A percentile compares a stretch with the other conserved stretches of the same genome.
phyloP scores from a whole-genome alignment of 805 yeast genomes.

The Nakazawaea wyomingensis region DNA sequence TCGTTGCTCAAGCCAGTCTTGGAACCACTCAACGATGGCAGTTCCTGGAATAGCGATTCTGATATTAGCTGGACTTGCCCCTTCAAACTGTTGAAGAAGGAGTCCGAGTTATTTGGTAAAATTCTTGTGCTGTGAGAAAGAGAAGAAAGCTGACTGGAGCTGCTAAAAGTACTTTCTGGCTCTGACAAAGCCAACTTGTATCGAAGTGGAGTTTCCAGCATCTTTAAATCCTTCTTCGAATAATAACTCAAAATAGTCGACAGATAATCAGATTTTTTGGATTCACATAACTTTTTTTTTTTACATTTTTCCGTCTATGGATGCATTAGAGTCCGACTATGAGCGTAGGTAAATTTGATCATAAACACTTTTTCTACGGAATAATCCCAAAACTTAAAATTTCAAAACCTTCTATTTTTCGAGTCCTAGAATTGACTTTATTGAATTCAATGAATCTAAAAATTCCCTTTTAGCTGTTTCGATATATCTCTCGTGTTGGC shows the following conservation, averaged over 20 bases:
- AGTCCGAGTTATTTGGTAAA: conserved; percentile 11
- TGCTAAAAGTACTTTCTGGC: neutral
- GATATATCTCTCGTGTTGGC: conserved; percentile 6
- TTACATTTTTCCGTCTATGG: neutral
- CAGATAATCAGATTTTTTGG: too few relatives aligned
- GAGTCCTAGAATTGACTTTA: neutral
- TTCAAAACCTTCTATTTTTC: neutral
- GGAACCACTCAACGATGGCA: neutral
- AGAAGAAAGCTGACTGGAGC: conserved; percentile 4
- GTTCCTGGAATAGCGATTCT: neutral
- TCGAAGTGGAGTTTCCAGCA: conserved; percentile 1
- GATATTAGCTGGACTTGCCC: neutral
- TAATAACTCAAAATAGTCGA: too few relatives aligned
- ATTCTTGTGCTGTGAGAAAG: conserved; percentile 9
- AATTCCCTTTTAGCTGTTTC: conserved; percentile 6
- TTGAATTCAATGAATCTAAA: conserved; percentile 5
- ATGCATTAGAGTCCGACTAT: too few relatives aligned
- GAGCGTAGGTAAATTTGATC: too few relatives aligned
- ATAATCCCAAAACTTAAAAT: too few relatives aligned
- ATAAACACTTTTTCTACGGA: too few relatives aligned
- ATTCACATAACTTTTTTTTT: neutral
- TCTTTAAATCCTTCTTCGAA: neutral
- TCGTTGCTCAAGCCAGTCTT: neutral
- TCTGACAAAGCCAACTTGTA: neutral
- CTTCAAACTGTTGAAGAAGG: conserved; percentile 8